Evolutionary conservation across 108 stramenopile species (phyloP), one percentile per base, ranked within the genome.

Genomic region (Cyclotella choctawhatcheeana): DNA sequence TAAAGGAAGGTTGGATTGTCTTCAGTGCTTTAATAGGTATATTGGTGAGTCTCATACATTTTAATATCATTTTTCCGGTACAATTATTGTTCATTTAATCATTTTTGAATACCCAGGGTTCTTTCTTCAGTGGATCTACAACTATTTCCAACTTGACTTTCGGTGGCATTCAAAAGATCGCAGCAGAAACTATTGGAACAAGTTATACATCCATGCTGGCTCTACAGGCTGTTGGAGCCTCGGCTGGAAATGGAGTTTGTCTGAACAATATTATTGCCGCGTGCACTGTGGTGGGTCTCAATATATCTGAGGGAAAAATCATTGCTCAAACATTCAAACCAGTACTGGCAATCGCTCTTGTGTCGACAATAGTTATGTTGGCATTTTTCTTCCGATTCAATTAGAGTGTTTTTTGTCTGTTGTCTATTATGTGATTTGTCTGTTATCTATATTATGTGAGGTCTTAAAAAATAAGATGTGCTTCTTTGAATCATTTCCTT

Each of bases 61-160:
- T n/a, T n/a, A n/a, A n/a, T n/a, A n/a, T n/a, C n/a, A n/a, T n/a
- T n/a, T n/a, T n/a, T n/a, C n/a, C n/a, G n/a, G n/a, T n/a, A n/a
- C n/a, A n/a, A n/a, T n/a, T n/a, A n/a, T n/a, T n/a, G n/a, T n/a
- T n/a, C n/a, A n/a, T n/a, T n/a, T n/a, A n/a, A n/a, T n/a, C n/a
- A n/a, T n/a, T n/a, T n/a, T n/a, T n/a, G n/a, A n/a, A n/a, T n/a
- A n/a, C n/a, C n/a, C n/a, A n/a, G n/a, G 88, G 88, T 29, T 76
- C 76, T 0, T 88, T 88, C 77, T 88, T 88, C 60, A 82, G 79
- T 27, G 88, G 88, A 35, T 84, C 83, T 0, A 88, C 88, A 3
- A 88, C 88, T 0, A 77, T 88, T 48, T 88, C 88, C 40, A 88
- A 88, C 52, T 61, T 88, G 18, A 88, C 88, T 18, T 88, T 88